A percentile compares a stretch with the other conserved stretches of the same genome.
Evolutionary conservation across 2,329 filamentous ascomycete species (phyloP).

Genomic region (Aspergillus floridensis): DNA sequence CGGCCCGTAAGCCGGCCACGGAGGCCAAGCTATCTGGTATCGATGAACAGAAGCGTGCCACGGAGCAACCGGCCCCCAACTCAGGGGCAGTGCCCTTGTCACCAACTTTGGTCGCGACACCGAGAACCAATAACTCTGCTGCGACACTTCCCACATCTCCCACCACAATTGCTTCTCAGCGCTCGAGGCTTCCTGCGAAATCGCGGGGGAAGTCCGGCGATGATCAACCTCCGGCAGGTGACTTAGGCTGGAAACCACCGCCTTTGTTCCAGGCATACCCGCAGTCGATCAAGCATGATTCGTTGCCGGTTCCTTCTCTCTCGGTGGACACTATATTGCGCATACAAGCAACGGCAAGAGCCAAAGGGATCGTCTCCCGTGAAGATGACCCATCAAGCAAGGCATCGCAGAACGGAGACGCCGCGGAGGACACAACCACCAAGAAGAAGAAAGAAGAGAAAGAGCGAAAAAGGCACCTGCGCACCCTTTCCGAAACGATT

Average conservation of each 20-base stretch:
- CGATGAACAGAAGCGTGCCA: constrained; percentile 26
- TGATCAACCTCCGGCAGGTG: constrained; percentile 21
- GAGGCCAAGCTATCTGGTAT: constrained; percentile 34
- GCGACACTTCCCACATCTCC: constrained; percentile 26
- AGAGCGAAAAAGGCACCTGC: constrained; percentile 34
- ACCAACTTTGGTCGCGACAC: constrained; percentile 25
- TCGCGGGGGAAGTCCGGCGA: constrained; percentile 23
- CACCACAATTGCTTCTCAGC: constrained; percentile 17
- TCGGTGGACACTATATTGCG: constrained; percentile 69
- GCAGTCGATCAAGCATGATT: constrained; percentile 74
- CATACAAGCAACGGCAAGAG: constrained; percentile 39
- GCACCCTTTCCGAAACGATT: constrained; percentile 37
- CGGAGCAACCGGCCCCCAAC: constrained; percentile 14
- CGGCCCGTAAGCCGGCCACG: constrained; percentile 25
- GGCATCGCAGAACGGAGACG: constrained; percentile 15
- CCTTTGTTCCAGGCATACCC: constrained; percentile 85
- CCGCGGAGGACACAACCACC: constrained; percentile 20
- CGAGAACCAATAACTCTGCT: constrained; percentile 26
- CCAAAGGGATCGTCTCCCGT: constrained; percentile 16
- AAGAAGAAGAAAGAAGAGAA: constrained; percentile 36
- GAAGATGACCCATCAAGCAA: constrained; percentile 11
- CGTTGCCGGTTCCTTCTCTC: constrained; percentile 64
- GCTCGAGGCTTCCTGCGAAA: constrained; percentile 20
- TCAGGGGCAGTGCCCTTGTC: constrained; percentile 24
- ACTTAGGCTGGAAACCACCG: constrained; percentile 61